phyloP scores from a whole-genome alignment of 2,329 filamentous ascomycete species.

The Allantophomopsis cytisporea region DNA sequence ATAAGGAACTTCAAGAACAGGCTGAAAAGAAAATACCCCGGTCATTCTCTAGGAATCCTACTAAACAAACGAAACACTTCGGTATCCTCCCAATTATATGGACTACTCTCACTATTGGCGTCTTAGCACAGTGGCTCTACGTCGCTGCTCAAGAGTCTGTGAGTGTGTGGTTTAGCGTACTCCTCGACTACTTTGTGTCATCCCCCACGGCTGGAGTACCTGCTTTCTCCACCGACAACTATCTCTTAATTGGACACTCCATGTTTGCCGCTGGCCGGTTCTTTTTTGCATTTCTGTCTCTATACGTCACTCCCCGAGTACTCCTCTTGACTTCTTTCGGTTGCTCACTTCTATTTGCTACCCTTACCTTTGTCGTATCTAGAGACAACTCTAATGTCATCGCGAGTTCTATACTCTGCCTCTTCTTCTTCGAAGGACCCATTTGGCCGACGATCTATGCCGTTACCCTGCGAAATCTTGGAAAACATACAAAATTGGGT shows the following conservation, averaged over 20 bases:
- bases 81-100: conserved; percentile 26
- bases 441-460: conserved; percentile 75
- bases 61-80: conserved; percentile 2
- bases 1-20: conserved; percentile 39
- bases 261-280: conserved; percentile 66
- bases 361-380: conserved; percentile 31
- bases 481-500: conserved; percentile 66
- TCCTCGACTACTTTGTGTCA: conserved; percentile 27
- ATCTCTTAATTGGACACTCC: conserved; percentile 60
- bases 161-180: conserved; percentile 43
- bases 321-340: conserved; percentile 49
- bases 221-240: conserved; percentile 43
- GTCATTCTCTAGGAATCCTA: conserved; percentile 1
- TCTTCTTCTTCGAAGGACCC: conserved; percentile 72
- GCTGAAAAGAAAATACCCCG: conserved; percentile 2
- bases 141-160: conserved; percentile 59
- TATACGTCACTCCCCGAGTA: conserved; percentile 51
- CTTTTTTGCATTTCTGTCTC: conserved; percentile 46
- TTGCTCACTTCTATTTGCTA: conserved; percentile 42
- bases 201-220: conserved; percentile 23
- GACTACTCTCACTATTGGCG: conserved; percentile 49
- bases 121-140: conserved; percentile 67
- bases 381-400: conserved; percentile 28
- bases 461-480: conserved; percentile 66
- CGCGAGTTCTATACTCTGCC: conserved; percentile 49